phyloP scores from a whole-genome alignment of 192 early-diverging fungal species.

The Coemansia sp. region DNA sequence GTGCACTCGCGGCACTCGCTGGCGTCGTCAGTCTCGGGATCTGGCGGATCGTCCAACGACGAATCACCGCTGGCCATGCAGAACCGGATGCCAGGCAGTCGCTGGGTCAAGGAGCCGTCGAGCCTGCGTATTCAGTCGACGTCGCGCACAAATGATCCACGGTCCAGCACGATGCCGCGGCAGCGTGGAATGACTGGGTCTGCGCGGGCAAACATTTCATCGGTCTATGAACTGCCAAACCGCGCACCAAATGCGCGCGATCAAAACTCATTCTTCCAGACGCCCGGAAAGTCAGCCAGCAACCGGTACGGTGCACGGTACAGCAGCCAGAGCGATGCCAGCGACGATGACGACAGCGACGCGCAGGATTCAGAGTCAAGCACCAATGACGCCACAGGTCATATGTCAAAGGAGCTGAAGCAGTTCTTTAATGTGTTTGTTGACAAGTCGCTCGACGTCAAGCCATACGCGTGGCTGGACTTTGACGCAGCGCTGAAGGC shows the following conservation, averaged over 20 bases:
- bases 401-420: slow-evolving; percentile 39
- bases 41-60: slow-evolving; percentile 41
- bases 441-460: slow-evolving; percentile 55
- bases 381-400: slow-evolving; percentile 7
- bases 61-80: slow-evolving; percentile 44
- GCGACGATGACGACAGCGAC: slow-evolving; percentile 25
- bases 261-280: slow-evolving; percentile 4
- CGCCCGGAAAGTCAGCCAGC: slow-evolving; percentile 11
- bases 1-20: slow-evolving; percentile 52
- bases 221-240: slow-evolving; percentile 50
- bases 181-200: slow-evolving; percentile 25
- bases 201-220: slow-evolving; percentile 37
- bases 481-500: slow-evolving; percentile 35
- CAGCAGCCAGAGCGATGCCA: slow-evolving; percentile 23
- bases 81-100: slow-evolving; percentile 36
- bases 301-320: slow-evolving; percentile 17
- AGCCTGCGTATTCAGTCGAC: slow-evolving; percentile 37
- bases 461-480: slow-evolving; percentile 55
- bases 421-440: slow-evolving; percentile 53
- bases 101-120: slow-evolving; percentile 55
- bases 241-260: slow-evolving; percentile 15
- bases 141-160: slow-evolving; percentile 14
- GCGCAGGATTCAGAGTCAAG: slow-evolving; percentile 8
- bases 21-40: slow-evolving; percentile 45
- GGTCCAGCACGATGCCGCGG: slow-evolving; percentile 51